These are phyloP conservation scores for sorghum (Sorghum bicolor) DNA, from an alignment of 176 grass and related monocot species.

Conservation along the genomic window DNA sequence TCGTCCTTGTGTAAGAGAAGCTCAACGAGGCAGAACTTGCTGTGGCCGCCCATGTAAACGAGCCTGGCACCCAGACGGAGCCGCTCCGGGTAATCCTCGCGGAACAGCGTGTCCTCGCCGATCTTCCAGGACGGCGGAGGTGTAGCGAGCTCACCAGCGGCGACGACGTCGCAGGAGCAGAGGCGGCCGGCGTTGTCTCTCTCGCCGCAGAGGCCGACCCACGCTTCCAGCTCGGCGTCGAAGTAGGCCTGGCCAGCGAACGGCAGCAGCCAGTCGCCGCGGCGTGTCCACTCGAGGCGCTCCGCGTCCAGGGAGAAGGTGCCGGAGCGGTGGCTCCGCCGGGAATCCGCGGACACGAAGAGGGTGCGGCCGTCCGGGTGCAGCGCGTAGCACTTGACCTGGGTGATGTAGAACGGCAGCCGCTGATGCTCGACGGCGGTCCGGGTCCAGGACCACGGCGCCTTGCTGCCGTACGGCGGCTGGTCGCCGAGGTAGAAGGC, in stretches of 20 bases:
- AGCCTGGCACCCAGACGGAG: neutral
- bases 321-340: neutral
- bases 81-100: neutral
- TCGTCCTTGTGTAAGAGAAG: neutral
- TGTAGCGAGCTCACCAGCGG: neutral
- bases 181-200: neutral
- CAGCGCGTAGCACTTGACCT: neutral
- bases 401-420: neutral
- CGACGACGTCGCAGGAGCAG: neutral
- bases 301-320: constrained; percentile 13
- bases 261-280: neutral
- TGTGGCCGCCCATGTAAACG: neutral
- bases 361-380: constrained; percentile 7
- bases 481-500: neutral
- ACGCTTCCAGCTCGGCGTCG: neutral
- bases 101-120: neutral
- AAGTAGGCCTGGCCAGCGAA: constrained; percentile 3
- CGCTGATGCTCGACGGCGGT: neutral
- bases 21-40: neutral
- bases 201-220: neutral
- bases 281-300: neutral
- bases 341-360: neutral
- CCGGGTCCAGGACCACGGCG: constrained; percentile 28
- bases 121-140: neutral
- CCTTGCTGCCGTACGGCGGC: neutral